A percentile compares a stretch with the other conserved stretches of the same genome.
Conservation (phyloP, 176 grass and related monocot species). For the Secale cereale region DNA sequence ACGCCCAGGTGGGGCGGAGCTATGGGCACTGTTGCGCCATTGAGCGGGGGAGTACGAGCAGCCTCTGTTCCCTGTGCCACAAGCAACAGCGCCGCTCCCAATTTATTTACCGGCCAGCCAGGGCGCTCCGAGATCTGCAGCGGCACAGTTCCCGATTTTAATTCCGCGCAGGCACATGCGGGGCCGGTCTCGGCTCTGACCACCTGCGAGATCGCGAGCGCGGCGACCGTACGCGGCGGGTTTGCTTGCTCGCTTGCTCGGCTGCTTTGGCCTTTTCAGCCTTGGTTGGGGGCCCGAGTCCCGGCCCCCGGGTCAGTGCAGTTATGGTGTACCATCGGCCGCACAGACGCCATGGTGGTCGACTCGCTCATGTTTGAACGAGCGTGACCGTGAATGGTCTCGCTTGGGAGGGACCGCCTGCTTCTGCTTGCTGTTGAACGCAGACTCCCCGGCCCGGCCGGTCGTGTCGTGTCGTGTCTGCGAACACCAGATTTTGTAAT, state of each 20-base stretch:
- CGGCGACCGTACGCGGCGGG: too few species aligned
- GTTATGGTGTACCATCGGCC: neutral
- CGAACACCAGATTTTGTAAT: neutral
- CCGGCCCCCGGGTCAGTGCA: neutral
- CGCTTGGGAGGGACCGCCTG: neutral
- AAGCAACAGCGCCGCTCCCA: slow-evolving; percentile 32
- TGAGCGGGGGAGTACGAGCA: neutral
- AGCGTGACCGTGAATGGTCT: neutral
- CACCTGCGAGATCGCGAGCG: neutral
- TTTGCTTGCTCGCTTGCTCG: neutral
- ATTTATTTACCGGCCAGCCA: neutral
- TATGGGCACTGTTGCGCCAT: neutral
- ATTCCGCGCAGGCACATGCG: slow-evolving; percentile 28
- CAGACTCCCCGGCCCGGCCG: neutral
- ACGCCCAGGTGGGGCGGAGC: neutral
- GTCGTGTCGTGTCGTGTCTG: too few species aligned
- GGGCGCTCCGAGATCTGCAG: slow-evolving; percentile 25
- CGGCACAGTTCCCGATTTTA: slow-evolving; percentile 3
- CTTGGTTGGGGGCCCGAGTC: neutral
- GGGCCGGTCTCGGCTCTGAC: slow-evolving; percentile 5
- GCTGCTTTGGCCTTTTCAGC: neutral
- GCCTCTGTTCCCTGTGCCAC: slow-evolving; percentile 27
- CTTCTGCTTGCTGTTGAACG: neutral
- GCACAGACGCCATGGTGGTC: neutral
- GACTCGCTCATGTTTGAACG: neutral